Evolutionary conservation across 441 rosid genomes (phyloP).

Genomic region (Aquilaria agallochum): DNA sequence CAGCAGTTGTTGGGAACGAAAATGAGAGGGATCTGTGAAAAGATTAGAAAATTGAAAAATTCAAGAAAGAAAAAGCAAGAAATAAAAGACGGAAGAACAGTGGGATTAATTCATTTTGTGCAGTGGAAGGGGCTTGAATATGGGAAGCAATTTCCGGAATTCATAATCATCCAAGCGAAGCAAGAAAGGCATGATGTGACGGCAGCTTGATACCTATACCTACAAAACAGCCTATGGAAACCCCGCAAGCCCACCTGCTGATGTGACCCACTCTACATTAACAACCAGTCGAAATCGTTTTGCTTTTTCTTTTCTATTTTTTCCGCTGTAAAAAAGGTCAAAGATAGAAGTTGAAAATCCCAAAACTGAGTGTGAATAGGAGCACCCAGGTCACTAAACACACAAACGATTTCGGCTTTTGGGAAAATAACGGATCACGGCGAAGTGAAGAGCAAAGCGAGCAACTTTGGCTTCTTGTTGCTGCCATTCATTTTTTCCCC

Average conservation of each 20-base stretch:
- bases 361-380: neutral
- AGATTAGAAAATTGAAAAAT: too few relatives aligned
- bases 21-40: too few relatives aligned
- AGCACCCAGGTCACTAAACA: conserved; percentile 5
- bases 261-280: conserved; percentile 90
- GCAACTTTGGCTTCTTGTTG: conserved; percentile 26
- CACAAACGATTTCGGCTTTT: conserved; percentile 9
- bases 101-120: too few relatives aligned
- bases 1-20: too few relatives aligned
- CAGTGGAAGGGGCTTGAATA: too few relatives aligned
- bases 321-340: conserved; percentile 2
- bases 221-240: conserved; percentile 37
- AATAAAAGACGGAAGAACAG: neutral
- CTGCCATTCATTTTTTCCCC: conserved; percentile 12
- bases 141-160: too few relatives aligned
- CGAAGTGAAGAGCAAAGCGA: conserved; percentile 23
- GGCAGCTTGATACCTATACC: conserved; percentile 44
- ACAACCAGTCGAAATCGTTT: conserved; percentile 61
- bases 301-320: neutral
- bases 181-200: conserved; percentile 40
- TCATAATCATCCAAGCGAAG: too few relatives aligned
- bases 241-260: conserved; percentile 65
- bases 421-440: too few relatives aligned
- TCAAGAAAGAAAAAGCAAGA: neutral
- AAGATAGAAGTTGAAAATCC: conserved; percentile 13